phyloP scores from a whole-genome alignment of 805 yeast species.

The Wickerhamomyces chambardii region DNA sequence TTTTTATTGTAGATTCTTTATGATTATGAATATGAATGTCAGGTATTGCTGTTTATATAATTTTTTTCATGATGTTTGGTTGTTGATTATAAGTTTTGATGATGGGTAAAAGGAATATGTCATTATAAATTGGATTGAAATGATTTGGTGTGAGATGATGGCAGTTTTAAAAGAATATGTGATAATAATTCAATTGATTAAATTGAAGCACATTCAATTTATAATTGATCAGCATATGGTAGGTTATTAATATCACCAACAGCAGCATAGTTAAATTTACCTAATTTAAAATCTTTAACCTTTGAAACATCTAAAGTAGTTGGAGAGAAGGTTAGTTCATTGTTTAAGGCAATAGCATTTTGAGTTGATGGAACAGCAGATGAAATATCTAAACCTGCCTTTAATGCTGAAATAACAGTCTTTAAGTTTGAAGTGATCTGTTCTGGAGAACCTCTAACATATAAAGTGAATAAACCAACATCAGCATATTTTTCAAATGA shows the following conservation, averaged over 20 bases:
- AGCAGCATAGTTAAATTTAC: constrained; percentile 76
- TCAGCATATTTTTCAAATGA: constrained; percentile 59
- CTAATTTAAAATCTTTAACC: constrained; percentile 36
- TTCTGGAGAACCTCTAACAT: constrained; percentile 52
- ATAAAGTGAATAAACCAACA: constrained; percentile 72
- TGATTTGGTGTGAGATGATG: no score
- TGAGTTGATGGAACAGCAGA: constrained; percentile 49
- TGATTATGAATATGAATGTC: no score
- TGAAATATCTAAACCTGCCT: constrained; percentile 46
- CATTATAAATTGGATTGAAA: no score
- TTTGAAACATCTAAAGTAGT: constrained; percentile 26
- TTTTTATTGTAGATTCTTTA: no score
- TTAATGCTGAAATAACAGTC: constrained; percentile 42
- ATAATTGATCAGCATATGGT: constrained; percentile 88
- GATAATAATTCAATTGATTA: no score
- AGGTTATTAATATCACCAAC: constrained; percentile 81
- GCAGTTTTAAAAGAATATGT: no score
- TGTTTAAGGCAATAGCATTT: constrained; percentile 32
- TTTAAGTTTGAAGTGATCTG: constrained; percentile 54
- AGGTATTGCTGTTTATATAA: no score
- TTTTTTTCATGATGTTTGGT: no score
- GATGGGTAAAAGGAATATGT: no score
- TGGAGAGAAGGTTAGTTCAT: constrained; percentile 25
- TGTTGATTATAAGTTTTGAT: no score
- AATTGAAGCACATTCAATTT: no score